phyloP scores from a whole-genome alignment of 2,329 filamentous ascomycete genomes.

The Beauveria asiatica region DNA sequence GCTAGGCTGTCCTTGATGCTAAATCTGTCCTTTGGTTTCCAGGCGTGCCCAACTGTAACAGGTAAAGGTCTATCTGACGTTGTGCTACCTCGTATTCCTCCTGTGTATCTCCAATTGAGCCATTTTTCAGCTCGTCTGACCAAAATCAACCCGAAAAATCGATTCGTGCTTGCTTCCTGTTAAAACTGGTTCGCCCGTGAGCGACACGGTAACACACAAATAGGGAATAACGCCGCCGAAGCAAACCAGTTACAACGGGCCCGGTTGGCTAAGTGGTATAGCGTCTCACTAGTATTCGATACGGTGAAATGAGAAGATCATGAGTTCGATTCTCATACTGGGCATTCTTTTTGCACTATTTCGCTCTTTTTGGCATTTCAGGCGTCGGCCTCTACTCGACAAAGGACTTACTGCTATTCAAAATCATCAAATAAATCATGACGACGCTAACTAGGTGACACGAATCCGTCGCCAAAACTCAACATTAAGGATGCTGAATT shows the following conservation, averaged over 20 bases:
- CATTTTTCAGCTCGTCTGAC: neutral
- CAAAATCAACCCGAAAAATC: neutral
- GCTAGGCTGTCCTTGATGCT: neutral
- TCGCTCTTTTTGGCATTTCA: too few relatives aligned
- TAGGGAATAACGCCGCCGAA: neutral
- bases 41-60: neutral
- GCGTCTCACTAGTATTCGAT: conserved; percentile 26
- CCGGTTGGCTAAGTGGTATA: conserved; percentile 28
- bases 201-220: neutral
- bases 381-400: too few relatives aligned
- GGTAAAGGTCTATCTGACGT: neutral
- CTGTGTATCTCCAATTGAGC: neutral
- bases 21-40: neutral
- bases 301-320: conserved; percentile 23
- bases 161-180: neutral
- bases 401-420: too few relatives aligned
- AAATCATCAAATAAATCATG: too few relatives aligned
- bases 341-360: conserved; percentile 14
- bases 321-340: conserved; percentile 26
- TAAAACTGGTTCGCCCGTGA: neutral
- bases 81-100: neutral
- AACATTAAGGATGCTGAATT: too few relatives aligned
- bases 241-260: conserved; percentile 10
- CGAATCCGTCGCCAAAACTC: too few relatives aligned
- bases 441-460: too few relatives aligned